phyloP scores from a whole-genome alignment of 352 stramenopile genomes.

The Pythium rhizo-oryzae region DNA sequence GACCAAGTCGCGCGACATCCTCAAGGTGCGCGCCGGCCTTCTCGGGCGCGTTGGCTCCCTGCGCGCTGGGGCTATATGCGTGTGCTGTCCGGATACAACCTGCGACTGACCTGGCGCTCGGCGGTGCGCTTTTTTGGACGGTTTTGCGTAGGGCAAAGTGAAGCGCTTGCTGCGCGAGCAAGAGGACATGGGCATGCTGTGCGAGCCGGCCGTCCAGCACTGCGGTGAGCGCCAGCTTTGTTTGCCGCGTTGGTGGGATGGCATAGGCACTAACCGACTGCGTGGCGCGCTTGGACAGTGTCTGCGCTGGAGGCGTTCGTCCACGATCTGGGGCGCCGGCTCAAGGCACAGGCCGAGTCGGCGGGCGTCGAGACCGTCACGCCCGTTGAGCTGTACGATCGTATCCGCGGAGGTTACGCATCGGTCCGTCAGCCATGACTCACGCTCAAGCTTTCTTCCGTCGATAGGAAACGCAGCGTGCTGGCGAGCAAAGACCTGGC shows the following conservation, averaged over 20 bases:
- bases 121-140: not conserved
- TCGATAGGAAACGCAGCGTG: conserved; percentile 66
- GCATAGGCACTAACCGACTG: not conserved
- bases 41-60: too few species aligned
- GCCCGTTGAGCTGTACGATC: conserved; percentile 58
- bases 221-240: conserved; percentile 35
- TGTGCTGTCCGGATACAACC: too few species aligned
- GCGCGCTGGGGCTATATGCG: too few species aligned
- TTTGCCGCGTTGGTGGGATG: not conserved
- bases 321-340: conserved; percentile 50
- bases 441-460: too few species aligned
- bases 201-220: conserved; percentile 46
- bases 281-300: conserved; percentile 28
- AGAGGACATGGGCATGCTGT: conserved; percentile 76
- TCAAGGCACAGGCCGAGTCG: conserved; percentile 34
- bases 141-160: conserved; percentile 41
- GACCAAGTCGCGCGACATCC: conserved; percentile 49
- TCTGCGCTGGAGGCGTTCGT: conserved; percentile 64
- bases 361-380: conserved; percentile 38
- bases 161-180: conserved; percentile 69
- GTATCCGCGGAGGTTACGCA: too few species aligned
- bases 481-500: conserved; percentile 43
- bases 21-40: conserved; percentile 65
- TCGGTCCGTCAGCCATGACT: too few species aligned
- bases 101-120: not conserved